Conservation (phyloP, 352 stramenopile species). For the Phytophthora sansomeana region DNA sequence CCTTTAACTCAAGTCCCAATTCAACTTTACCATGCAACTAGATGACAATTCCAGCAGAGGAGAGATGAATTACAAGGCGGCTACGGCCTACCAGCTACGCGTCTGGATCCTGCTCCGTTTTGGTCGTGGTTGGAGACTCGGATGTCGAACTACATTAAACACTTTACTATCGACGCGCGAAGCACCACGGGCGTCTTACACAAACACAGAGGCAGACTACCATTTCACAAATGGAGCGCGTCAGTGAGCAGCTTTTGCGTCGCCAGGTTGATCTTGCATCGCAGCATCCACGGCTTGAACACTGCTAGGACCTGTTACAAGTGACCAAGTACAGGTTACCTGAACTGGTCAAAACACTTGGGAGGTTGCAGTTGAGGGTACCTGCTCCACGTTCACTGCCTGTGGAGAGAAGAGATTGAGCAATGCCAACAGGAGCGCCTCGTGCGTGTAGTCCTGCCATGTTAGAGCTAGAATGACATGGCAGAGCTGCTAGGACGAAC, state of each 20-base stretch:
- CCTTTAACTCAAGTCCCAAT: neutral
- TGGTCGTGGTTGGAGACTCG: too few relatives aligned
- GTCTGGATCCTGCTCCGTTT: neutral
- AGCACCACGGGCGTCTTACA: neutral
- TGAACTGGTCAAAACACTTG: neutral
- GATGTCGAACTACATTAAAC: too few relatives aligned
- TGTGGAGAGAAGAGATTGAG: conserved; percentile 29
- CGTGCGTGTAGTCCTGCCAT: conserved; percentile 21
- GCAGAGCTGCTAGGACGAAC: conserved; percentile 11
- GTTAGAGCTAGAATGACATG: conserved; percentile 21
- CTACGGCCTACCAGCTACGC: neutral
- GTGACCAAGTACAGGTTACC: neutral
- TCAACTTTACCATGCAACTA: neutral
- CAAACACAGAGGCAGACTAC: neutral
- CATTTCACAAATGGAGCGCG: conserved; percentile 10
- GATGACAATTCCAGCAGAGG: neutral
- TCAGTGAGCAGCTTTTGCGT: conserved; percentile 24
- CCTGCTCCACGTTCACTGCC: conserved; percentile 23
- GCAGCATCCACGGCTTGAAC: conserved; percentile 22
- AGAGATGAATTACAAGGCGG: neutral
- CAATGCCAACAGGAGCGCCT: conserved; percentile 22
- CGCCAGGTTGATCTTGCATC: conserved; percentile 20
- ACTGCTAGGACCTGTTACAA: conserved; percentile 16
- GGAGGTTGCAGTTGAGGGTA: neutral
- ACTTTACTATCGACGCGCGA: too few relatives aligned